These are phyloP conservation scores for Cystobasidium tubakii DNA, from an alignment of 768 basidiomycete species.

Conservation along the genomic window DNA sequence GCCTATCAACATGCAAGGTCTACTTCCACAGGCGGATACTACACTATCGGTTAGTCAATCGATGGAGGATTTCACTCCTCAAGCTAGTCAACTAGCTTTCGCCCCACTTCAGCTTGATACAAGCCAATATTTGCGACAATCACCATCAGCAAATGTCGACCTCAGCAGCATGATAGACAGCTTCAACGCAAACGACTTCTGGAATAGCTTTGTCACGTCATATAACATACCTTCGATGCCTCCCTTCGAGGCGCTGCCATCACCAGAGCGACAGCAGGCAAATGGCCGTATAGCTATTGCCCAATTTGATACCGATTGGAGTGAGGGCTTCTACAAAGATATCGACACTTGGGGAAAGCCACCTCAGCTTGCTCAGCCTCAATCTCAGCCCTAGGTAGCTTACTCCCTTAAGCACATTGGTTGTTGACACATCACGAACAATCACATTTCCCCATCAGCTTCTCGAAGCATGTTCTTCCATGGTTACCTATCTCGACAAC, in stretches of 20 bases:
- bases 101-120: conserved; percentile 13
- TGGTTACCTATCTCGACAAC: not conserved
- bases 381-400: not conserved
- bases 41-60: not conserved
- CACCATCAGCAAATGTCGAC: not conserved
- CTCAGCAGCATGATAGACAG: not conserved
- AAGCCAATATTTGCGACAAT: not conserved
- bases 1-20: conserved; percentile 2
- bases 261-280: not conserved
- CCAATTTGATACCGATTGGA: not conserved
- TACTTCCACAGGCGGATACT: not conserved
- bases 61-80: not conserved
- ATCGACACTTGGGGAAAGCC: not conserved
- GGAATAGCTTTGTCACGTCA: not conserved
- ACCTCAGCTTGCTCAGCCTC: conserved; percentile 3
- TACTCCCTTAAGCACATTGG: not conserved
- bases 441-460: not conserved
- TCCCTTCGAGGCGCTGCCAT: not conserved
- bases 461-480: not conserved
- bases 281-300: not conserved
- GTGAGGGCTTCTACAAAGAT: not conserved
- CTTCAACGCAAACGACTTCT: not conserved
- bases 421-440: not conserved
- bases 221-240: not conserved
- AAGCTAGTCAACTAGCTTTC: not conserved